Conservation (phyloP, 495 filamentous ascomycete genomes). For the Penicillium atrosanguineum region DNA sequence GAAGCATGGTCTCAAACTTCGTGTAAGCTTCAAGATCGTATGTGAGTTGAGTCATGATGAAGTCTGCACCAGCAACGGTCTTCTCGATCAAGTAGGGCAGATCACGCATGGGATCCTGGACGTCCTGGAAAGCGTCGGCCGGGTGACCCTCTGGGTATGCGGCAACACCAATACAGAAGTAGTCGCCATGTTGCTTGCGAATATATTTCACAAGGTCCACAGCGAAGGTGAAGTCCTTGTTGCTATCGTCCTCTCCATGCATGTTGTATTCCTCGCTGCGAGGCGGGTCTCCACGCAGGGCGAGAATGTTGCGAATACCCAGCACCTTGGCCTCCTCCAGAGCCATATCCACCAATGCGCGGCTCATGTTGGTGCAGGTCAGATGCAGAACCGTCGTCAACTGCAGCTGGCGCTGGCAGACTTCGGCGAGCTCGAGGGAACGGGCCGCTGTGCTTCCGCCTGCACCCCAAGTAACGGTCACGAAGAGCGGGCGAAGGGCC, state of each 20-base stretch:
- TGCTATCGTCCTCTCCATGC: constrained; percentile 58
- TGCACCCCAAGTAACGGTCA: constrained; percentile 97
- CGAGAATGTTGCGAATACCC: constrained; percentile 91
- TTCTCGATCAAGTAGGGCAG: constrained; percentile 91
- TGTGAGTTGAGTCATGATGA: constrained; percentile 99
- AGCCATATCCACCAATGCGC: constrained; percentile 78
- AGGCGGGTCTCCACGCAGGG: constrained; percentile 90
- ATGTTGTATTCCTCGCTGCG: constrained; percentile 83
- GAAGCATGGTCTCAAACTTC: constrained; percentile 71
- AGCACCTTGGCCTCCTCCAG: constrained; percentile 90
- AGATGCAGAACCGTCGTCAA: constrained; percentile 94
- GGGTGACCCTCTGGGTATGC: constrained; percentile 94
- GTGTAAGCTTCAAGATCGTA: constrained; percentile 83
- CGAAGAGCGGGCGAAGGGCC: constrained; percentile 86
- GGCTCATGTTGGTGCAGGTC: constrained; percentile 97
- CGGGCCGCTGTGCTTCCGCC: constrained; percentile 87
- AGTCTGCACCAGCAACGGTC: constrained; percentile 87
- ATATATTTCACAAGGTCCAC: constrained; percentile 92
- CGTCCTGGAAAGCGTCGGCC: constrained; percentile 77
- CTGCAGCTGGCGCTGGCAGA: constrained; percentile 87
- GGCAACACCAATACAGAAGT: constrained; percentile 95
- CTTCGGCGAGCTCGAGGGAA: constrained; percentile 90
- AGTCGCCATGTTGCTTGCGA: constrained; percentile 77
- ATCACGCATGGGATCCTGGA: constrained; percentile 77
- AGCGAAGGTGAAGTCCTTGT: constrained; percentile 84